These are phyloP conservation scores for Nicotiana sylvestris DNA, from an alignment of 257 asterid species.

Conservation along the genomic window DNA sequence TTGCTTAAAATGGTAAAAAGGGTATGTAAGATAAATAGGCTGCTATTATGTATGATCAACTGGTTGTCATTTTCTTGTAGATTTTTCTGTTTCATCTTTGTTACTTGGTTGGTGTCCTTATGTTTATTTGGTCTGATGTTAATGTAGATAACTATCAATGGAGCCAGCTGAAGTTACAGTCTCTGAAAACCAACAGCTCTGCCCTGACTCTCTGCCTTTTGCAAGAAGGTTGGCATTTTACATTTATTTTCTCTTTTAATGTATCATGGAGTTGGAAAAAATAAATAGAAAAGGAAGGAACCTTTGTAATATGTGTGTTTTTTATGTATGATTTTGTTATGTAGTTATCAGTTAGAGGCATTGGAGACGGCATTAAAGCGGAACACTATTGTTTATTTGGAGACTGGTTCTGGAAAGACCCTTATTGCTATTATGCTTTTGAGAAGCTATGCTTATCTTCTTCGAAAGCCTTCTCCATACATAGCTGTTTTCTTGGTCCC, in stretches of 20 bases:
- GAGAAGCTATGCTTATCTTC: constrained; percentile 48
- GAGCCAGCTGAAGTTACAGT: constrained; percentile 21
- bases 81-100: neutral
- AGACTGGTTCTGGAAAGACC: constrained; percentile 84
- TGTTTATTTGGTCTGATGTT: neutral
- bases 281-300: neutral
- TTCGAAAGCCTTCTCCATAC: constrained; percentile 56
- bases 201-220: constrained; percentile 33
- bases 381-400: constrained; percentile 71
- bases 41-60: neutral
- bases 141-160: constrained; percentile 16
- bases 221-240: constrained; percentile 46
- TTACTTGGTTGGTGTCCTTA: neutral
- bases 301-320: neutral
- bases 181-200: constrained; percentile 26
- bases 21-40: neutral
- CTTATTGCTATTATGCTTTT: constrained; percentile 81
- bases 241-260: neutral
- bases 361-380: constrained; percentile 54
- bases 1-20: neutral
- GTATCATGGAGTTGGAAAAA: neutral
- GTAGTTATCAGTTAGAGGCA: constrained; percentile 83
- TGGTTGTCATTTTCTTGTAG: neutral
- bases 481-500: constrained; percentile 84
- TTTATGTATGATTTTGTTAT: constrained; percentile 8